A percentile compares a stretch with the other conserved stretches of the same genome.
Evolutionary conservation across 495 filamentous ascomycete genomes (phyloP).

Genomic region (Pyronema omphalodes): DNA sequence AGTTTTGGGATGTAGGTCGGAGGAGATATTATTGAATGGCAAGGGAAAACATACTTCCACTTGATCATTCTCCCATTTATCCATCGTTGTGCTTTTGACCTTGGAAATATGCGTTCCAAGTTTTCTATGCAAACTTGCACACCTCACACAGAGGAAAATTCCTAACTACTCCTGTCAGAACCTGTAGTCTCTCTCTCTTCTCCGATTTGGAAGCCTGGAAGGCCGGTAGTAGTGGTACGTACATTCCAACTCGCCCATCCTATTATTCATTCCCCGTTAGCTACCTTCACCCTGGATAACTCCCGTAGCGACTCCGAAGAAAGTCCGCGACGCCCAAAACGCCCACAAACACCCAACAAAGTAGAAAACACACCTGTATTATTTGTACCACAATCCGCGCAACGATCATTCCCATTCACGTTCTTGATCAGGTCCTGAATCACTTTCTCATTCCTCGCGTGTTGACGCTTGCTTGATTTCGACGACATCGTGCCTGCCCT

Average conservation of each 20-base stretch:
- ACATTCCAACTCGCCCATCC: constrained; percentile 99
- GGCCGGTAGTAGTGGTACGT: constrained; percentile 28
- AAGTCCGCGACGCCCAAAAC: constrained; percentile 8
- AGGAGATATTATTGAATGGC: background rate
- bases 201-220: background rate
- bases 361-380: constrained; percentile 59
- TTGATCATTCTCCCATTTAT: constrained; percentile 86
- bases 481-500: constrained; percentile 13
- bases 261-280: constrained; percentile 27
- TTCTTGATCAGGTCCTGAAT: constrained; percentile 77
- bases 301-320: constrained; percentile 9
- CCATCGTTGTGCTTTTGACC: constrained; percentile 96
- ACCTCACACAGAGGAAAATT: constrained; percentile 94
- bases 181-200: background rate
- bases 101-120: constrained; percentile 95
- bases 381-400: constrained; percentile 77
- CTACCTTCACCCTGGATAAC: background rate
- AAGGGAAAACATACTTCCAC: constrained; percentile 51
- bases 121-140: constrained; percentile 87
- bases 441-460: constrained; percentile 83
- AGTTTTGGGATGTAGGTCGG: too few relatives aligned
- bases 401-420: constrained; percentile 81
- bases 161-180: constrained; percentile 44
- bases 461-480: constrained; percentile 72
- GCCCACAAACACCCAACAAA: background rate